Evolutionary conservation across 148 eudicot species (phyloP), one percentile per base, ranked within the genome.

Genomic region (Chenopodium quinoa): DNA sequence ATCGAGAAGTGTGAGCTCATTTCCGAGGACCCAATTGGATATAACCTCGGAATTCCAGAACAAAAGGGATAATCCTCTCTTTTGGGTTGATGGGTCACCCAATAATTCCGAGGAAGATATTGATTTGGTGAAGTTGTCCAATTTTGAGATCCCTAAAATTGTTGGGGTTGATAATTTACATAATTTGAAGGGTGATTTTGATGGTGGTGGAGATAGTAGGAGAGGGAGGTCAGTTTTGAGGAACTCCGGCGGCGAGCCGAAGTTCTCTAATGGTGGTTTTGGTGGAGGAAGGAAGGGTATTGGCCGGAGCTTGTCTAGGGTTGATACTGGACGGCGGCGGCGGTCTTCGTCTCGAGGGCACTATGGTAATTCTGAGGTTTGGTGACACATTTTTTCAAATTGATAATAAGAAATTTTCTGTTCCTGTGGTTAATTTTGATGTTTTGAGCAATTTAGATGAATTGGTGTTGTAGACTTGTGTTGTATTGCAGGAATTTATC

Each of bases 1-100:
- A 86, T 91, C 94, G 2, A 85, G 79, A 50, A 91, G 94, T 78
- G 94, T 91, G 23, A 89, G 86, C 77, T 84, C 90, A n/a, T 67
- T 87, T 50, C 79, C 91, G 5, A 74, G 94, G 66, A 74, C 83
- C 71, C 82, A 82, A 22, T 47, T 78, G 48, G 91, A 87, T 75
- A 50, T 83, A 60, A 46, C 81, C 62, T 77, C 90, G 19, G 93
- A 88, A 8, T 93, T 89, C 71, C 82, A 75, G 76, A 90, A 90
- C 78, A 91, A 87, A 79, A 81, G 90, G 47, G 97, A 90, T 25
- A 93, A 93, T 77, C 97, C 95, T 58, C 88, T 93, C 25, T 93
- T 88, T 73, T 93, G 88, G 89, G 84, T 75, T 32, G 79, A 81
- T 48, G 87, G 67, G 40, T 88, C 89, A 27, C 86, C 90, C 8